Conservation (phyloP, 1,284 basidiomycete species). For the Pyrrhoderma noxium region DNA sequence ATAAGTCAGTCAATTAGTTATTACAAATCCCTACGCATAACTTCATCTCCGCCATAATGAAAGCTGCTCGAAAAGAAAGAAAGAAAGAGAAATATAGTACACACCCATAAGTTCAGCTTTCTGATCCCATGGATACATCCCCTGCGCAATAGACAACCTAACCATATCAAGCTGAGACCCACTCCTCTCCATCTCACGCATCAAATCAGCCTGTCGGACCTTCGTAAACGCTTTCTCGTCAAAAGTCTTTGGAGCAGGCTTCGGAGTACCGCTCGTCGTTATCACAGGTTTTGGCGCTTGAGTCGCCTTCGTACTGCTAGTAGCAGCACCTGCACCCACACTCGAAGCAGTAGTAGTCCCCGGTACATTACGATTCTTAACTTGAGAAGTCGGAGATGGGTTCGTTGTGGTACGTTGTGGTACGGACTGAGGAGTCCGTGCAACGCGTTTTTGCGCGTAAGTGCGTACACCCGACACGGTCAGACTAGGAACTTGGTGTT, state of each 20-base stretch:
- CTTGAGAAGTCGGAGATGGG: constrained; percentile 11
- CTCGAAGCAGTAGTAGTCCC: neutral
- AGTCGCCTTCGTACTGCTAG: neutral
- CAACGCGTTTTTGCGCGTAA: constrained; percentile 11
- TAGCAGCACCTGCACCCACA: neutral
- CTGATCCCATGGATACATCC: constrained; percentile 12
- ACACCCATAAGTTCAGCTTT: constrained; percentile 12
- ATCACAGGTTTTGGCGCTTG: neutral
- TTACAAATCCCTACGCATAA: no score
- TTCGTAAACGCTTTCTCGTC: constrained; percentile 3
- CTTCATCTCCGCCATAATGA: no score
- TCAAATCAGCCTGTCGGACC: neutral
- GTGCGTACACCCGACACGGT: neutral
- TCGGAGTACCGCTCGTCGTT: no score
- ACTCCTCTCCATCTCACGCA: constrained; percentile 7
- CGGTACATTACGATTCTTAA: constrained; percentile 11
- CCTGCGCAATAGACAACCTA: constrained; percentile 3
- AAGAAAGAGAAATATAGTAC: neutral
- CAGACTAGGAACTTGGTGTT: neutral
- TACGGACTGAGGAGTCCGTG: constrained; percentile 8
- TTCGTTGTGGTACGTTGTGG: constrained; percentile 9
- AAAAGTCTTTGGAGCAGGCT: neutral
- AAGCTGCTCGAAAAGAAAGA: neutral
- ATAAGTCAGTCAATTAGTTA: no score
- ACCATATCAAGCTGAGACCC: constrained; percentile 7